Conservation (phyloP, 225 moss, liverwort and hornwort species). For the Straminergon stramineum region DNA sequence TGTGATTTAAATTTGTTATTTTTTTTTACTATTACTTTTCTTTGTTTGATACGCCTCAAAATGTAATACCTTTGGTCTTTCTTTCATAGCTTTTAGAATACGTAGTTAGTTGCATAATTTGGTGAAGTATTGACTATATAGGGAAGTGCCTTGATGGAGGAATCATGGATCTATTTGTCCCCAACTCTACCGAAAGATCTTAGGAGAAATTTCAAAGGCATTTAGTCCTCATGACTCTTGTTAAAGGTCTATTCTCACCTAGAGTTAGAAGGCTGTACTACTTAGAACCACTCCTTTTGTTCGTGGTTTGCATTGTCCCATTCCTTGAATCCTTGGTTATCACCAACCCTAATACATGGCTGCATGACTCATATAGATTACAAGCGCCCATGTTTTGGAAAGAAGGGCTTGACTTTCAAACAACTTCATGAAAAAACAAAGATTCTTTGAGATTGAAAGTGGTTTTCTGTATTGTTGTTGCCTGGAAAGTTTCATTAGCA, state of each 20-base stretch:
- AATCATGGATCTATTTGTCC: neutral
- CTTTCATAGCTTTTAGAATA: neutral
- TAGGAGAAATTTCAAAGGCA: neutral
- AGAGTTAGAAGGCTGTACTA: neutral
- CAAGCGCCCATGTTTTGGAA: no score
- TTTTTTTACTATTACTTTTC: neutral
- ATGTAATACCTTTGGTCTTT: no score
- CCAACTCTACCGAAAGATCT: rapidly evolving
- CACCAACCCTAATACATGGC: no score
- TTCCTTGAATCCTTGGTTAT: no score
- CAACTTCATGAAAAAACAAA: neutral
- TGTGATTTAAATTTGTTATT: neutral
- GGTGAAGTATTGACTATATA: neutral
- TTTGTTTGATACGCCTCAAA: neutral
- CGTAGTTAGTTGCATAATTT: neutral
- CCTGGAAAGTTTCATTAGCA: neutral
- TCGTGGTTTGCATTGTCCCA: no score
- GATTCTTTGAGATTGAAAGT: neutral
- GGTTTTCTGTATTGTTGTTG: neutral
- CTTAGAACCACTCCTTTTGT: neutral
- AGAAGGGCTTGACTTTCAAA: neutral
- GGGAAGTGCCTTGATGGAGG: neutral
- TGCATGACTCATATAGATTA: no score
- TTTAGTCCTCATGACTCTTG: neutral
- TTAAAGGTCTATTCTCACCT: neutral